Conservation (phyloP, 345 rosid species). For the Excoecaria agallocha region DNA sequence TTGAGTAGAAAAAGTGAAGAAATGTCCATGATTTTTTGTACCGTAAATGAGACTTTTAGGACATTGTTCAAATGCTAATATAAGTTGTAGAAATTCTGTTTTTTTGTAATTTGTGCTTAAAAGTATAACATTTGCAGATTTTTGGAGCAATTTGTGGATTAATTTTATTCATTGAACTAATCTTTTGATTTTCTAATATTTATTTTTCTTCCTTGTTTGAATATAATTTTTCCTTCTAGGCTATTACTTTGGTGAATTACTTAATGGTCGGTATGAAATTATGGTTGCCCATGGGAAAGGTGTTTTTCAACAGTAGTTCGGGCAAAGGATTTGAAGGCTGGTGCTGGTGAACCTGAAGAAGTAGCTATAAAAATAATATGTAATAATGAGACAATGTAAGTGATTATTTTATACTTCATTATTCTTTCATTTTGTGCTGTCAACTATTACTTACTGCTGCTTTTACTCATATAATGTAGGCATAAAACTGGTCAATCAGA, state of each 20-base stretch:
- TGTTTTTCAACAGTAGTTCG: slow-evolving; percentile 90
- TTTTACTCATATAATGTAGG: too few species aligned
- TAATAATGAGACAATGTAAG: too few species aligned
- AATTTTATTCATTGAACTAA: background rate
- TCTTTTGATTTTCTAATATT: background rate
- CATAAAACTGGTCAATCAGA: too few species aligned
- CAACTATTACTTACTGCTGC: too few species aligned
- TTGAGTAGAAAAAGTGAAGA: background rate
- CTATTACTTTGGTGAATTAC: slow-evolving; percentile 86
- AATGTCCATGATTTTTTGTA: background rate
- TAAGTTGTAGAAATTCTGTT: background rate
- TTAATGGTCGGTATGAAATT: slow-evolving; percentile 92
- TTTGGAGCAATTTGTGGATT: background rate
- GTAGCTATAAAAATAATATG: too few species aligned
- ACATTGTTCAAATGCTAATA: background rate
- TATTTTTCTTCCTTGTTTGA: background rate
- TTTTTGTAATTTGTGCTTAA: background rate
- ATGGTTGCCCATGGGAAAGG: slow-evolving; percentile 96
- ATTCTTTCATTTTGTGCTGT: too few species aligned
- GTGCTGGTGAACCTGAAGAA: too few species aligned
- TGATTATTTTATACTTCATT: too few species aligned
- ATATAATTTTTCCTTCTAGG: slow-evolving; percentile 41
- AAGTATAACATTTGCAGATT: background rate
- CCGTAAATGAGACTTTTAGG: background rate
- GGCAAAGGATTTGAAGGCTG: too few species aligned